A percentile compares a stretch with the other conserved stretches of the same genome.
phyloP scores from a whole-genome alignment of 2,329 filamentous ascomycete genomes.

The Dendryphion nanum region DNA sequence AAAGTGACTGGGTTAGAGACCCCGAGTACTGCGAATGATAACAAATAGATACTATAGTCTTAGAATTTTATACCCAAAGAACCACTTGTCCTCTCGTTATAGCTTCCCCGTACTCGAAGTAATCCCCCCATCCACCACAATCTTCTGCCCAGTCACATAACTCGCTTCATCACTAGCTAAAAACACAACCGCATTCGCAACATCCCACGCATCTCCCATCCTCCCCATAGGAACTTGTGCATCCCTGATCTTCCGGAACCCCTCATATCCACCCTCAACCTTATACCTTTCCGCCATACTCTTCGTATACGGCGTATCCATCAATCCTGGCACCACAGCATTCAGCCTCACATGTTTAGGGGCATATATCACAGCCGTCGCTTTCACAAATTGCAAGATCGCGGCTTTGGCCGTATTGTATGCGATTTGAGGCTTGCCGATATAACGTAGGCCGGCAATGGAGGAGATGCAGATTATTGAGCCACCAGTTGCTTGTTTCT shows the following conservation, averaged over 20 bases:
- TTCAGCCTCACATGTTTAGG: constrained; percentile 51
- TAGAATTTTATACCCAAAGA: too few relatives aligned
- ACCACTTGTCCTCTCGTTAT: too few relatives aligned
- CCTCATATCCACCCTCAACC: constrained; percentile 6
- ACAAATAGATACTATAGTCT: too few relatives aligned
- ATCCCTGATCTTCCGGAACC: constrained; percentile 7
- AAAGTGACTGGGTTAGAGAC: too few relatives aligned
- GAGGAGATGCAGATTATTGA: neutral
- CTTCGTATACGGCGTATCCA: constrained; percentile 44
- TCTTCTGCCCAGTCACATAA: constrained; percentile 37
- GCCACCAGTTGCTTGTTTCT: neutral
- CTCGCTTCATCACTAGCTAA: constrained; percentile 25
- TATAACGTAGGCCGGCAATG: constrained; percentile 51
- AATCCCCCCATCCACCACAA: constrained; percentile 39
- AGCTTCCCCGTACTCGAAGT: constrained; percentile 19
- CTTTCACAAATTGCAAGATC: constrained; percentile 51
- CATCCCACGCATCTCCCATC: constrained; percentile 36
- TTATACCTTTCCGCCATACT: constrained; percentile 11
- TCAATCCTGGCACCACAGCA: constrained; percentile 56
- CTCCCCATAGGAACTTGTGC: constrained; percentile 26
- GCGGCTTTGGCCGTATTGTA: constrained; percentile 55
- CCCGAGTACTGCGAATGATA: too few relatives aligned
- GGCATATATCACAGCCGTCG: constrained; percentile 53
- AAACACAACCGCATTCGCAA: constrained; percentile 34
- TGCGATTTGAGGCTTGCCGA: constrained; percentile 53